Conservation (phyloP, 208 protist genomes). For the Tetramitus jugosus region DNA sequence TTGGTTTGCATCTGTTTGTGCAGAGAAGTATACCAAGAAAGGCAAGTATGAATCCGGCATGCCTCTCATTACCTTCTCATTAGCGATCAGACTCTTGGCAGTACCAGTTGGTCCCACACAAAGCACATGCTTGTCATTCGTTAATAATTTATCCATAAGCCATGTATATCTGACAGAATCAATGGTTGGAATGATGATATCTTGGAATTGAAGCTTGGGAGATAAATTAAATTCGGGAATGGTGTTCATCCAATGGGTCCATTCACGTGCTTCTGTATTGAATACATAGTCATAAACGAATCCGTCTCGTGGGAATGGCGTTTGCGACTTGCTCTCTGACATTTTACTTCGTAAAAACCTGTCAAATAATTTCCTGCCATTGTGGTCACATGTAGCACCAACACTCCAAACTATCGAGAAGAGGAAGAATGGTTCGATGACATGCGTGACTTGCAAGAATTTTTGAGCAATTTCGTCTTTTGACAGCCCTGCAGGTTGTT, state of each 20-base stretch:
- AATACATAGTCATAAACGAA: slow-evolving; percentile 89
- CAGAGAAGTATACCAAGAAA: slow-evolving; percentile 93
- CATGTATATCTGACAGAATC: slow-evolving; percentile 92
- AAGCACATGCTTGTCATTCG: slow-evolving; percentile 77
- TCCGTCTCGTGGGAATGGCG: slow-evolving; percentile 73
- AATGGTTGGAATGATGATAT: slow-evolving; percentile 94
- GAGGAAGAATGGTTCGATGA: slow-evolving; percentile 79
- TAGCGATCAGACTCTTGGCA: slow-evolving; percentile 89
- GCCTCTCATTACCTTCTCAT: slow-evolving; percentile 80
- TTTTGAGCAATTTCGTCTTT: slow-evolving; percentile 23
- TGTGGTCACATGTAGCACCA: slow-evolving; percentile 80
- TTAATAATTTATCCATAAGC: slow-evolving; percentile 77
- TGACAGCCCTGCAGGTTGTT: no score
- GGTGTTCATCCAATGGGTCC: slow-evolving; percentile 83
- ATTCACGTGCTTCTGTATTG: slow-evolving; percentile 67
- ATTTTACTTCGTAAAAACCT: slow-evolving; percentile 77
- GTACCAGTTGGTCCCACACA: slow-evolving; percentile 93
- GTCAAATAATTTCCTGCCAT: slow-evolving; percentile 81
- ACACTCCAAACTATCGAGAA: slow-evolving; percentile 94
- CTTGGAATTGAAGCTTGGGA: slow-evolving; percentile 64
- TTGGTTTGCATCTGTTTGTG: slow-evolving; percentile 90
- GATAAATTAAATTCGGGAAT: slow-evolving; percentile 72
- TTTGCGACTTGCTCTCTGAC: slow-evolving; percentile 46
- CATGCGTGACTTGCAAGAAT: slow-evolving; percentile 57
- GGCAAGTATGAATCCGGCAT: slow-evolving; percentile 86